Evolutionary conservation across 768 basidiomycete species (phyloP).

Genomic region (Cystofilobasidium capitatum): DNA sequence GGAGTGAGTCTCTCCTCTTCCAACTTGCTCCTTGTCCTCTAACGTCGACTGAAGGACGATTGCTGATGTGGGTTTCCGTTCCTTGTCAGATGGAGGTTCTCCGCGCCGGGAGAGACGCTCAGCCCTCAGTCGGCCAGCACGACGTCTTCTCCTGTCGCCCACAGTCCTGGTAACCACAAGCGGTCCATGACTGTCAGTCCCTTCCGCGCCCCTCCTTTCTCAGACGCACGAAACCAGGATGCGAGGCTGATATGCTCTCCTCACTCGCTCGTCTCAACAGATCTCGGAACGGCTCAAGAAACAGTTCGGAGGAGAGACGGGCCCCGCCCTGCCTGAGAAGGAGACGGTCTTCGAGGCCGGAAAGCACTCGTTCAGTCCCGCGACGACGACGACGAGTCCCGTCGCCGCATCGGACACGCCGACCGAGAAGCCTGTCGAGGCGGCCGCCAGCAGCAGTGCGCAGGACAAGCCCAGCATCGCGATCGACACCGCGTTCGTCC

Average conservation of each 20-base stretch:
- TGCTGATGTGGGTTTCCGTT: too few relatives aligned
- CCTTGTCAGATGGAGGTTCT: constrained; percentile 18
- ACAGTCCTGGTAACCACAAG: neutral
- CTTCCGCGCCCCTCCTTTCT: neutral
- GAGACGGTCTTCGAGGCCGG: too few relatives aligned
- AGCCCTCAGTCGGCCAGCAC: neutral
- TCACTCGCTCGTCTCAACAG: neutral
- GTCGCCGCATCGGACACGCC: neutral
- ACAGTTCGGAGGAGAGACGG: constrained; percentile 4
- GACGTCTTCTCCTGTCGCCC: neutral
- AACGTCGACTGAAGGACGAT: too few relatives aligned
- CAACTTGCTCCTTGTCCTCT: neutral
- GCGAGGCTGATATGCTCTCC: too few relatives aligned
- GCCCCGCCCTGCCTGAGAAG: constrained; percentile 6
- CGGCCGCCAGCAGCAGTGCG: neutral
- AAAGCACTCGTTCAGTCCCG: too few relatives aligned
- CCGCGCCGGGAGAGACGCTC: neutral
- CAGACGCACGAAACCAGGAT: too few relatives aligned
- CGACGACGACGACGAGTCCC: neutral
- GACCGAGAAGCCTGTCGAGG: neutral
- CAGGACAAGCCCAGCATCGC: constrained; percentile 6
- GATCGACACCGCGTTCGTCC: constrained; percentile 1
- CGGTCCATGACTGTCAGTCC: constrained; percentile 5
- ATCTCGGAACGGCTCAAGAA: constrained; percentile 9
- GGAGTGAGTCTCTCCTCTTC: constrained; percentile 1